These are phyloP conservation scores for Betula pendula DNA, from an alignment of 306 rosid species.

Conservation along the genomic window DNA sequence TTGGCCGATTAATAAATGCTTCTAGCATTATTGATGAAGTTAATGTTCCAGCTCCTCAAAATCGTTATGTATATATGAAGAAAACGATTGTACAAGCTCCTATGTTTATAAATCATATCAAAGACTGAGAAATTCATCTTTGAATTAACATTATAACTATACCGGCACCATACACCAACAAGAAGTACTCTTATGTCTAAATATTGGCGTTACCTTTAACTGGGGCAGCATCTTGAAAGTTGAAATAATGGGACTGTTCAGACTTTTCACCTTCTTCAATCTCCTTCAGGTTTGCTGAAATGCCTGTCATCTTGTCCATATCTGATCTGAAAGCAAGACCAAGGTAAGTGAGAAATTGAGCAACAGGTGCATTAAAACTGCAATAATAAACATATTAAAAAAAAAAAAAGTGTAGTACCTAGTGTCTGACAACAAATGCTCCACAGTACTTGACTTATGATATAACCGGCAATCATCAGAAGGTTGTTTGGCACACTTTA, in stretches of 20 bases:
- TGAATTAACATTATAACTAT: not conserved
- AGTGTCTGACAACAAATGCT: slow-evolving; percentile 36
- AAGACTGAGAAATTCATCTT: not conserved
- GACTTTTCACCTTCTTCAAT: slow-evolving; percentile 27
- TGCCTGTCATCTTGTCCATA: slow-evolving; percentile 40
- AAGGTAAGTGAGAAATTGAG: slow-evolving; percentile 26
- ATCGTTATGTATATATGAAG: not conserved
- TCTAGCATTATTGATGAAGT: not conserved
- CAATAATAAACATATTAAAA: slow-evolving; percentile 23
- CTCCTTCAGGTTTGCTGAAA: slow-evolving; percentile 33
- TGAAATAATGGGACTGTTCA: slow-evolving; percentile 33
- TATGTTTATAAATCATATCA: not conserved
- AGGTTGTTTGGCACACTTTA: slow-evolving; percentile 36
- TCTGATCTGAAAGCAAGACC: slow-evolving; percentile 37
- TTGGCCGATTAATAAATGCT: not conserved
- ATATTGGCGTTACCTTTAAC: slow-evolving; percentile 47
- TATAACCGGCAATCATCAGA: slow-evolving; percentile 18
- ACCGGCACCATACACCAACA: not conserved
- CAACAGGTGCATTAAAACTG: slow-evolving; percentile 22
- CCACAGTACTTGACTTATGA: slow-evolving; percentile 27
- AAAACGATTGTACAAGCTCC: not conserved
- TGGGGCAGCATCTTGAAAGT: slow-evolving; percentile 41
- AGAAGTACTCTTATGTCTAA: slow-evolving; percentile 20
- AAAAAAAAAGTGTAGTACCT: slow-evolving; percentile 43
- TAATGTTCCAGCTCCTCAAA: not conserved